Conservation (phyloP, 805 yeast species). For the Lipomyces kockii region DNA sequence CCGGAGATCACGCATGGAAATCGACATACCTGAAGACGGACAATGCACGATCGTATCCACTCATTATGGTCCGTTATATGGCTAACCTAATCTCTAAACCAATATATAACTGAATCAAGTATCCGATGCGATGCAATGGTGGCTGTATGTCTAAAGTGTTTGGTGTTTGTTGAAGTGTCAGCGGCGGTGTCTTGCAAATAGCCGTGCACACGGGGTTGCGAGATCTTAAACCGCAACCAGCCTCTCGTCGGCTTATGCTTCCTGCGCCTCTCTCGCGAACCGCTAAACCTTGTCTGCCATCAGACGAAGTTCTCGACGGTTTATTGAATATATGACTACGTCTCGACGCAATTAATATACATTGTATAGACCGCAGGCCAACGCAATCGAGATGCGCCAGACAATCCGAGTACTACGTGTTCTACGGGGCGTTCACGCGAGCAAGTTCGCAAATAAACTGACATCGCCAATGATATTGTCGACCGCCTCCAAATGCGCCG, state of each 20-base stretch:
- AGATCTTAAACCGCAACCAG: background rate
- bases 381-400: background rate
- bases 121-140: background rate
- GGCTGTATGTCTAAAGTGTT: background rate
- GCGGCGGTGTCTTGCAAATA: background rate
- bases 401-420: background rate
- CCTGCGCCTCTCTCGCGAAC: background rate
- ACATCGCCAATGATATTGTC: background rate
- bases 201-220: background rate
- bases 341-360: background rate
- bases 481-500: background rate
- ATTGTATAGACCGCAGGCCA: background rate
- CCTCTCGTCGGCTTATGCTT: background rate
- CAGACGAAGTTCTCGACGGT: background rate
- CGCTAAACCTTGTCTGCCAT: background rate
- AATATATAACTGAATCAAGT: background rate
- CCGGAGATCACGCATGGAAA: background rate
- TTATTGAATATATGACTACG: background rate
- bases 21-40: slow-evolving; percentile 87
- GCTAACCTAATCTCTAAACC: background rate
- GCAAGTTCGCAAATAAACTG: background rate
- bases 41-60: slow-evolving; percentile 99
- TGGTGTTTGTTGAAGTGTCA: background rate
- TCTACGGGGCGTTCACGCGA: background rate
- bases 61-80: slow-evolving; percentile 57